Base-by-base conservation (phyloP, 306 rosid genomes). In the Cercis canadensis region DNA sequence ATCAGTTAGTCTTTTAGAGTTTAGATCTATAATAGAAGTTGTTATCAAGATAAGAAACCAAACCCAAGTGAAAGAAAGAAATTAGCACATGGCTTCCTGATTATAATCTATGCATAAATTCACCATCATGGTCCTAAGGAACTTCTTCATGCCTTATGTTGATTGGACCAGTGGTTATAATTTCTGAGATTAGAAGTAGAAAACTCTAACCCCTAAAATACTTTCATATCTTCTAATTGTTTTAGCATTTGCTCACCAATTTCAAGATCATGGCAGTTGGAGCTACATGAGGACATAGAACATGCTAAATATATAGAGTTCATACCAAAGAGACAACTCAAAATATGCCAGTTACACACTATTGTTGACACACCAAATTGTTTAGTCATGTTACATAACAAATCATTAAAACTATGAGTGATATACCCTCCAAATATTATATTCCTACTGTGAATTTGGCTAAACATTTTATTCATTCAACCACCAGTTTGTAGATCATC, bases 51-150 rank as follows among this genome's bases (percentile, higher is more conserved):
- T 43, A 31, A 73, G 54, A 53, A 40, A 57, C 32, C 63, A 39
- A 46, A 60, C 46, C 54, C 47, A 75, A 57, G 50, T 50, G 62
- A 69, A 60, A 69, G 56, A 58, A 51, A 57, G 45, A 59, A 68
- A 66, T 60, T 75, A 55, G 57, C 40, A 56, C 19, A 50, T 65
- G 54, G 67, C 32, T 65, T 65, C 66, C 51, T 75, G 29, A 43
- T 58, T 61, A 36, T 58, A 65, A 5, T 52, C 39, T 45, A 24
- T 66, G 59, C 47, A 4, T 12, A 62, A 33, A 24, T 60, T 53
- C 45, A 55, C 57, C 21, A 41, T 54, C 55, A 46, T 7, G 32
- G 44, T 15, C 61, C 40, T 61, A 41, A 31, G 24, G 69, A 53
- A 44, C 33, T 36, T 50, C 11, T 39, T 44, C 54, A 72, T 14